These are phyloP conservation scores for Epichloe baconii DNA, from an alignment of 2,329 filamentous ascomycete genomes.

Conservation along the genomic window DNA sequence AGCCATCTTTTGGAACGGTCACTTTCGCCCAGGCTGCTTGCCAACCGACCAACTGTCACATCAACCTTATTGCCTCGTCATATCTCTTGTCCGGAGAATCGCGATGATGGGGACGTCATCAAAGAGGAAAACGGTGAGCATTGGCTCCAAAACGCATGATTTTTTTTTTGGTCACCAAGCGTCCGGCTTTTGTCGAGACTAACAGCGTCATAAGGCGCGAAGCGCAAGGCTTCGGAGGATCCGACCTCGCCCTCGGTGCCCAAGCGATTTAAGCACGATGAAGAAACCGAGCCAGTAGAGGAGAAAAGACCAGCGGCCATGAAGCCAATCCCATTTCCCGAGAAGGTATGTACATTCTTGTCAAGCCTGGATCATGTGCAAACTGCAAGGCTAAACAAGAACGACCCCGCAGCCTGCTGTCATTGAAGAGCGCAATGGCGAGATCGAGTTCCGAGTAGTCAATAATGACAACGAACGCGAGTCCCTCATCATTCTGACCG, in stretches of 20 bases:
- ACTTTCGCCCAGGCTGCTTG: neutral
- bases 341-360: slow-evolving; percentile 48
- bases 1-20: neutral
- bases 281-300: slow-evolving; percentile 13
- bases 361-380: no score
- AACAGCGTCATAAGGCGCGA: slow-evolving; percentile 30
- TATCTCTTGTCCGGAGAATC: neutral
- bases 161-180: neutral
- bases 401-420: slow-evolving; percentile 4
- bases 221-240: slow-evolving; percentile 63
- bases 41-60: neutral
- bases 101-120: slow-evolving; percentile 10
- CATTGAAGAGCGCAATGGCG: slow-evolving; percentile 73
- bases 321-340: slow-evolving; percentile 71
- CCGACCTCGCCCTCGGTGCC: slow-evolving; percentile 45
- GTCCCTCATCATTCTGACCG: slow-evolving; percentile 86
- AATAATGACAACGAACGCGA: slow-evolving; percentile 88
- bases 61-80: neutral
- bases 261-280: slow-evolving; percentile 50
- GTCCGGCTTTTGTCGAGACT: neutral
- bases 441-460: slow-evolving; percentile 94
- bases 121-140: slow-evolving; percentile 21
- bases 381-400: neutral
- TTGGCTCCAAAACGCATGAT: neutral
- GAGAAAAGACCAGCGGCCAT: slow-evolving; percentile 35